These are phyloP conservation scores for Trametes maxima DNA, from an alignment of 768 basidiomycete genomes.

Conservation along the genomic window DNA sequence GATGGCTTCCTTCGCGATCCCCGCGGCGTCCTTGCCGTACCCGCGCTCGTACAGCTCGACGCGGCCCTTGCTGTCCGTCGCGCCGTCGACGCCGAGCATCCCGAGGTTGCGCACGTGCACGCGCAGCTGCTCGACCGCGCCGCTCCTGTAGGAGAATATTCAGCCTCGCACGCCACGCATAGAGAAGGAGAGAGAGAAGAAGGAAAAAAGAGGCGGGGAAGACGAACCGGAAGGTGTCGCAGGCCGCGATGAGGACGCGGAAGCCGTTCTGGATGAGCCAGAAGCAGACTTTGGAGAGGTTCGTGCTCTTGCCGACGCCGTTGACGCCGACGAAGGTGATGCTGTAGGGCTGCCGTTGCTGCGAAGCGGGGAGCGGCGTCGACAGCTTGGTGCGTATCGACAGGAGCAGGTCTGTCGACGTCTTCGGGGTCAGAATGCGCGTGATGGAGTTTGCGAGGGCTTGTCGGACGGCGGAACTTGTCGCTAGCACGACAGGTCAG, in stretches of 20 bases:
- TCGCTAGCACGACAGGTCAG: slow-evolving; percentile 50
- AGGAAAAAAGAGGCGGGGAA: no score
- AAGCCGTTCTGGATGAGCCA: slow-evolving; percentile 97
- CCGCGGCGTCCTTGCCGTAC: slow-evolving; percentile 99
- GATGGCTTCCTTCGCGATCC: slow-evolving; percentile 95
- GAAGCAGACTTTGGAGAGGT: slow-evolving; percentile 97
- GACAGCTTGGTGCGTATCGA: slow-evolving; percentile 90
- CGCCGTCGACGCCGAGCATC: slow-evolving; percentile 75
- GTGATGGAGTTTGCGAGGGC: slow-evolving; percentile 89
- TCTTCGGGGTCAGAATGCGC: slow-evolving; percentile 93
- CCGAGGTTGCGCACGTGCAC: slow-evolving; percentile 95
- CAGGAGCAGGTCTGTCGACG: slow-evolving; percentile 92
- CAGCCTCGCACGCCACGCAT: not conserved
- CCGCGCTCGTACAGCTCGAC: slow-evolving; percentile 96
- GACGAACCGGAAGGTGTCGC: slow-evolving; percentile 90
- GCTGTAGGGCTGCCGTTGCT: slow-evolving; percentile 83
- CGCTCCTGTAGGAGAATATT: slow-evolving; percentile 56
- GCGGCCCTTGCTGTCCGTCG: slow-evolving; percentile 63
- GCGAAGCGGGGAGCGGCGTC: slow-evolving; percentile 69
- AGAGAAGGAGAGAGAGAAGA: no score
- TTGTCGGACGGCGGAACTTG: slow-evolving; percentile 78
- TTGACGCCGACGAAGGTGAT: slow-evolving; percentile 99
- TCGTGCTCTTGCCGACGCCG: slow-evolving; percentile 98
- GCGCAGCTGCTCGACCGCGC: slow-evolving; percentile 95
- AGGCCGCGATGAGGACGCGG: slow-evolving; percentile 94